These are phyloP conservation scores for Phytophthora colocasiae DNA, from an alignment of 352 stramenopile genomes.

Conservation along the genomic window DNA sequence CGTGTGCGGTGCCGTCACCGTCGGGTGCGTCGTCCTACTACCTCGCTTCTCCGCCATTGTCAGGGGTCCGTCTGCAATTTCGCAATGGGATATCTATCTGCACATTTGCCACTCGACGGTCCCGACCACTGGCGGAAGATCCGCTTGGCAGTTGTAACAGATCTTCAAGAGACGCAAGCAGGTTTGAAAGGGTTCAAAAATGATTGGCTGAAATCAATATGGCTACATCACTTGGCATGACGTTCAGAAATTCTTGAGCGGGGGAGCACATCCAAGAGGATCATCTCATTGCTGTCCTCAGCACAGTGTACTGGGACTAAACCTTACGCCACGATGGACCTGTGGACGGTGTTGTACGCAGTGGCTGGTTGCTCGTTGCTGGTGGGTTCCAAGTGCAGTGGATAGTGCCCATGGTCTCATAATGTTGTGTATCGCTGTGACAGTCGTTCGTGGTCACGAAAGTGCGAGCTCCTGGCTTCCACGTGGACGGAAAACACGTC, in stretches of 20 bases:
- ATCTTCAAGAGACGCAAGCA: slow-evolving; percentile 25
- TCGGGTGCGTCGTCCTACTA: slow-evolving; percentile 3
- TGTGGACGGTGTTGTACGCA: slow-evolving; percentile 21
- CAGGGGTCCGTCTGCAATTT: slow-evolving; percentile 2
- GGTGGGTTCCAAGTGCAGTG: slow-evolving; percentile 11
- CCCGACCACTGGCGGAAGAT: slow-evolving; percentile 37
- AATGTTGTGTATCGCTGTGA: not conserved
- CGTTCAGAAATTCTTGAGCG: not conserved
- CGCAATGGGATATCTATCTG: slow-evolving; percentile 15
- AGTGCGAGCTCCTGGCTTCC: slow-evolving; percentile 36
- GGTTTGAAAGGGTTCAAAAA: slow-evolving; percentile 5
- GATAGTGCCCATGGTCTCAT: not conserved
- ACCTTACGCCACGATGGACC: slow-evolving; percentile 15
- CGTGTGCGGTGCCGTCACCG: slow-evolving; percentile 43
- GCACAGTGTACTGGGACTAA: not conserved
- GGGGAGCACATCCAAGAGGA: not conserved
- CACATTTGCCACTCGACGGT: slow-evolving; percentile 6
- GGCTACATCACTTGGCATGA: slow-evolving; percentile 11
- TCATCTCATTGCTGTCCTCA: slow-evolving; percentile 3
- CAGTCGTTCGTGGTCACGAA: slow-evolving; percentile 33
- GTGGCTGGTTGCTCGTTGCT: slow-evolving; percentile 26
- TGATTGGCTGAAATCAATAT: slow-evolving; percentile 22
- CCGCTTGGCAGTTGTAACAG: slow-evolving; percentile 18
- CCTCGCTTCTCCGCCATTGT: slow-evolving; percentile 30
- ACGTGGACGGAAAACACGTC: slow-evolving; percentile 46